Conservation (phyloP, 192 early-diverging fungal genomes). For the Umbelopsis sp. region DNA sequence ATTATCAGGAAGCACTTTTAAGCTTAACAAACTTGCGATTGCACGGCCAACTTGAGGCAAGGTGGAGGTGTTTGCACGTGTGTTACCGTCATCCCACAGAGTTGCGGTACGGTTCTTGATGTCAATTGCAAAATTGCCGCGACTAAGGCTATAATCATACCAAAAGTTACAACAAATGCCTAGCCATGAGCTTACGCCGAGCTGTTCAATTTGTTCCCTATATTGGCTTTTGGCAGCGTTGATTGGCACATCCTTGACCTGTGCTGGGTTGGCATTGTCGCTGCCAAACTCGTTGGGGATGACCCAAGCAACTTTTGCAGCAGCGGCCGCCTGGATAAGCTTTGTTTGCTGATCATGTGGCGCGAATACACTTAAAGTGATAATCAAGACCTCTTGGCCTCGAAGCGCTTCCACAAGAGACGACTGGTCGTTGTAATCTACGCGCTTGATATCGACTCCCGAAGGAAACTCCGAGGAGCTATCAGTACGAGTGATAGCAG, state of each 20-base stretch:
- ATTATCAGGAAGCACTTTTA: slow-evolving; percentile 9
- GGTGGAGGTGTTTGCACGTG: not conserved
- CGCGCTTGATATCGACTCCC: not conserved
- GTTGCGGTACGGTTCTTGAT: slow-evolving; percentile 5
- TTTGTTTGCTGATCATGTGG: not conserved
- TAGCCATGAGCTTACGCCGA: slow-evolving; percentile 1
- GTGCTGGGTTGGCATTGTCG: not conserved
- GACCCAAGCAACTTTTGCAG: not conserved
- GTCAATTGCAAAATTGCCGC: not conserved
- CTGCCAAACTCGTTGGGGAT: not conserved
- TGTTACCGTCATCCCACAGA: not conserved
- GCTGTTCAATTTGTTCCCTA: not conserved
- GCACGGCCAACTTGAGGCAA: not conserved
- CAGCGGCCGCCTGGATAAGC: not conserved
- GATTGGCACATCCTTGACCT: not conserved
- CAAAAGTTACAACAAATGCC: not conserved
- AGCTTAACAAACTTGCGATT: not conserved
- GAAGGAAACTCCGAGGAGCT: not conserved
- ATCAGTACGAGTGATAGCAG: not conserved
- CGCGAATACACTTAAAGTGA: not conserved
- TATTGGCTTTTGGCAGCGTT: not conserved
- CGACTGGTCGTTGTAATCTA: not conserved
- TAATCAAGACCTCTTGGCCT: not conserved
- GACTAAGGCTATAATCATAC: not conserved
- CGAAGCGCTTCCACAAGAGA: not conserved